Percentiles rank a stretch among this genome's conserved stretches.
These are phyloP conservation scores for Rugonectria rugulosa DNA, from an alignment of 2,329 filamentous ascomycete genomes.

Conservation along the genomic window DNA sequence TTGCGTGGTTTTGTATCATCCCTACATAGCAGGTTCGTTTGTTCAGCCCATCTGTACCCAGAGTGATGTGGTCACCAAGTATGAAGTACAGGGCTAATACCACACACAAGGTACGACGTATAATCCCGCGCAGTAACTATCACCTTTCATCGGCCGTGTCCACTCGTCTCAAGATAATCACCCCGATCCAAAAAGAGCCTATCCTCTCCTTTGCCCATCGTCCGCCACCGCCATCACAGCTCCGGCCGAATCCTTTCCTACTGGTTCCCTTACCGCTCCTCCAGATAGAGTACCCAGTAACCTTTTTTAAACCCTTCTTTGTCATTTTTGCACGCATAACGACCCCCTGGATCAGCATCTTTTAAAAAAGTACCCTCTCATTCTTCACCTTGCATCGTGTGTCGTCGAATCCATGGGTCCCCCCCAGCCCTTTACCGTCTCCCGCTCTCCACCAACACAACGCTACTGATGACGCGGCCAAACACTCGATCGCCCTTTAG, in stretches of 20 bases:
- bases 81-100: no score
- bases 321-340: neutral
- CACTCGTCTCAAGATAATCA: neutral
- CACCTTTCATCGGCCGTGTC: neutral
- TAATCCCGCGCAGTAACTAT: no score
- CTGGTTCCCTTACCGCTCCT: neutral
- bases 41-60: no score
- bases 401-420: neutral
- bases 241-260: neutral
- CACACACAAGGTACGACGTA: no score
- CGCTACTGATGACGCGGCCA: constrained; percentile 12
- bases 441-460: constrained; percentile 1
- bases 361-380: neutral
- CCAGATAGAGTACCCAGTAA: neutral
- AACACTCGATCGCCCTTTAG: constrained; percentile 7
- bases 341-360: neutral
- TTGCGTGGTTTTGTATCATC: no score
- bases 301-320: neutral
- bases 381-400: neutral
- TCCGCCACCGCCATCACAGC: neutral
- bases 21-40: no score
- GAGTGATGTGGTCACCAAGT: no score
- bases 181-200: neutral
- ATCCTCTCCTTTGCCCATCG: neutral
- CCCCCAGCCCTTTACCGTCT: neutral